Percentiles rank a stretch among this genome's conserved stretches.
Conservation (phyloP, 352 stramenopile genomes). For the Phytopythium boreale region DNA sequence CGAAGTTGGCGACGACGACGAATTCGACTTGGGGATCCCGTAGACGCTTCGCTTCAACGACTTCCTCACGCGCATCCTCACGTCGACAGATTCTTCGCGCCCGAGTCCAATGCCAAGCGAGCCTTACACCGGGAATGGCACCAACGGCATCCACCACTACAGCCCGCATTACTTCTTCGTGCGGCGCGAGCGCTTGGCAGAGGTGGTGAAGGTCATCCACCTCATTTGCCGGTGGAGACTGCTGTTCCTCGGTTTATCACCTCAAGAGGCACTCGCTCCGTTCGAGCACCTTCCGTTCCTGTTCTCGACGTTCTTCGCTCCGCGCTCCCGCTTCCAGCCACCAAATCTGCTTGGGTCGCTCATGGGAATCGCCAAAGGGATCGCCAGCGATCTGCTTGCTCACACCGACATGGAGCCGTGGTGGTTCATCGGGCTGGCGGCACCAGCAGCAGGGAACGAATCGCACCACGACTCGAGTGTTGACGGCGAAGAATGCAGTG, state of each 20-base stretch:
- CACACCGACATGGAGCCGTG: constrained; percentile 1
- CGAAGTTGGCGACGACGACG: constrained; percentile 6
- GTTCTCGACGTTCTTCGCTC: constrained; percentile 28
- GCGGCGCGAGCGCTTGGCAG: constrained; percentile 22
- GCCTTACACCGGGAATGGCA: background rate
- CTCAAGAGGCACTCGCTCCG: constrained; percentile 40
- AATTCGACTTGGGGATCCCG: constrained; percentile 26
- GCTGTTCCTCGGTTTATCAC: constrained; percentile 40
- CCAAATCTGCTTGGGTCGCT: constrained; percentile 28
- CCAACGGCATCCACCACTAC: constrained; percentile 1
- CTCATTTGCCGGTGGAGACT: constrained; percentile 65
- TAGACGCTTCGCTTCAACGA: constrained; percentile 52
- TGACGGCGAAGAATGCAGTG: background rate
- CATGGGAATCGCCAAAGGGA: constrained; percentile 28
- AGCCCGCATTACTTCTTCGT: constrained; percentile 53
- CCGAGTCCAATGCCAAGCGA: background rate
- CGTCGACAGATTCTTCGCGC: background rate
- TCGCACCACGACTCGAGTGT: background rate
- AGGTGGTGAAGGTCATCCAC: constrained; percentile 40
- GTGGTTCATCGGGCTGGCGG: background rate
- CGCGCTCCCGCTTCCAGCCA: constrained; percentile 14
- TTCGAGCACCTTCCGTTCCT: constrained; percentile 52
- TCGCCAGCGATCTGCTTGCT: constrained; percentile 17
- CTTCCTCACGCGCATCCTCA: constrained; percentile 37
- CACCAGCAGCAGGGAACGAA: background rate